phyloP scores from a whole-genome alignment of 2,329 filamentous ascomycete genomes.

The Colletotrichum sojae region DNA sequence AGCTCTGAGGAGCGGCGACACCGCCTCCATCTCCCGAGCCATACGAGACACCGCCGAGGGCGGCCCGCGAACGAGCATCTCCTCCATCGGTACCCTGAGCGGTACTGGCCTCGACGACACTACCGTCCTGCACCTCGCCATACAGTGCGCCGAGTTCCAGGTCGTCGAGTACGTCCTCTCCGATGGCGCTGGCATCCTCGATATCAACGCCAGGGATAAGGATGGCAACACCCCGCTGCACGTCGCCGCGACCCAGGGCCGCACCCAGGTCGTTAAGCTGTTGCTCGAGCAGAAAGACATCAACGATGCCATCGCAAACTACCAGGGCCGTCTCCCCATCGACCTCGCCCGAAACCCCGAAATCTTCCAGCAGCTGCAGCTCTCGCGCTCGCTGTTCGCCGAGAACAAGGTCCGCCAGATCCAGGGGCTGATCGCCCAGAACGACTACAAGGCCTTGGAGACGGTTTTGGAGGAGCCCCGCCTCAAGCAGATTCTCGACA shows the following conservation, averaged over 20 bases:
- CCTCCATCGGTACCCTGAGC: conserved; percentile 62
- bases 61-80: conserved; percentile 69
- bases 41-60: conserved; percentile 77
- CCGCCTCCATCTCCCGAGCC: conserved; percentile 87
- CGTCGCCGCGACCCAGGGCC: conserved; percentile 86
- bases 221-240: conserved; percentile 97
- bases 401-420: conserved; percentile 89
- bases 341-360: conserved; percentile 93
- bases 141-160: conserved; percentile 93
- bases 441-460: conserved; percentile 84
- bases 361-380: conserved; percentile 94
- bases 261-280: conserved; percentile 84
- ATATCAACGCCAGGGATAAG: conserved; percentile 91
- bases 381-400: conserved; percentile 89
- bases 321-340: conserved; percentile 85
- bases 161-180: conserved; percentile 97
- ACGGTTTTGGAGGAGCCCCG: conserved; percentile 86
- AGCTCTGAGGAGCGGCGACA: conserved; percentile 90
- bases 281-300: conserved; percentile 86
- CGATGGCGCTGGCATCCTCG: conserved; percentile 75
- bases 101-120: conserved; percentile 79
- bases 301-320: conserved; percentile 90
- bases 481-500: conserved; percentile 88
- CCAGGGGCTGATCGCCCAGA: conserved; percentile 80
- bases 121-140: conserved; percentile 91